A percentile compares a stretch with the other conserved stretches of the same genome.
Conservation (phyloP, 164 flowering plant species). For the Protea cynaroides region DNA sequence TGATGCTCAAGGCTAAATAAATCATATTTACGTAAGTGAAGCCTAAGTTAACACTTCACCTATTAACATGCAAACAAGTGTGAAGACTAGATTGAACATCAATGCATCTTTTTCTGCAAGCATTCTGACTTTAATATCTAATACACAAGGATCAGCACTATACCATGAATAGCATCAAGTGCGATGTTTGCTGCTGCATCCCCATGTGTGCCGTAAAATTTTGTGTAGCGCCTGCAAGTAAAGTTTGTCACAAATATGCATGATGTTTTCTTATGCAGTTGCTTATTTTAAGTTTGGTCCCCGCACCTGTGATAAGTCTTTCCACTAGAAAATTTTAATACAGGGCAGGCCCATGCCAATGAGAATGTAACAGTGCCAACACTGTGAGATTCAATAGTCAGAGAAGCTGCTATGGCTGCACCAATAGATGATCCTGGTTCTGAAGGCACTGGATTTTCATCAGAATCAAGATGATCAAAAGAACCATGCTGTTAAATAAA, state of each 20-base stretch:
- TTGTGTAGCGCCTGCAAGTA: conserved; percentile 76
- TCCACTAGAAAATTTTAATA: conserved; percentile 59
- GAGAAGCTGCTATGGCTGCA: conserved; percentile 82
- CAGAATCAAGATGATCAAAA: conserved; percentile 45
- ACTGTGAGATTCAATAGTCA: conserved; percentile 48
- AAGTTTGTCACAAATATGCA: conserved; percentile 7
- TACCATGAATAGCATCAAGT: conserved; percentile 85
- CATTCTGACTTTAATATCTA: background rate
- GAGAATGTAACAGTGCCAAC: conserved; percentile 68
- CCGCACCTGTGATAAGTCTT: conserved; percentile 65
- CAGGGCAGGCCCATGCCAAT: conserved; percentile 86
- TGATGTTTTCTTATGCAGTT: background rate
- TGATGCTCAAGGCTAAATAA: too few relatives aligned
- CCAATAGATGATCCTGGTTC: conserved; percentile 75
- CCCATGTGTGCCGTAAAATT: conserved; percentile 68
- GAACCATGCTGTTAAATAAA: conserved; percentile 59
- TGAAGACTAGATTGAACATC: background rate
- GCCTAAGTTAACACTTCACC: background rate
- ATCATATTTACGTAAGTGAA: background rate
- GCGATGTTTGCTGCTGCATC: conserved; percentile 78
- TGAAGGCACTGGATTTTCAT: conserved; percentile 40
- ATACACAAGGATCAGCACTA: background rate
- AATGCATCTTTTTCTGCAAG: background rate
- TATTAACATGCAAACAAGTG: background rate
- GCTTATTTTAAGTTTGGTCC: background rate